phyloP scores from a whole-genome alignment of 176 grass and related monocot genomes.

The Triticum turgidum region DNA sequence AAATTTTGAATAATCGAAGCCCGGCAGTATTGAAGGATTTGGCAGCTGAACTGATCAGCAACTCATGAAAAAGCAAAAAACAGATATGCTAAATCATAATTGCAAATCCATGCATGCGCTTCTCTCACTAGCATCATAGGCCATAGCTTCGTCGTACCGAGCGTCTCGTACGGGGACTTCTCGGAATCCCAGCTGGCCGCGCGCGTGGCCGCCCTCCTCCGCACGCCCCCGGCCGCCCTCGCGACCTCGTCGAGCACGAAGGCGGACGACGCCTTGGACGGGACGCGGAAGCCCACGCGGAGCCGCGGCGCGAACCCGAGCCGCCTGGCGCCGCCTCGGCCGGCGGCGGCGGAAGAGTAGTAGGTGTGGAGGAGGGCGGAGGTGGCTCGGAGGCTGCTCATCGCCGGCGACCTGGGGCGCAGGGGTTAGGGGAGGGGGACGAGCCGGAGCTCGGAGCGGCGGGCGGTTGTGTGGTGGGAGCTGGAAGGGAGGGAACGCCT shows the following conservation, averaged over 20 bases:
- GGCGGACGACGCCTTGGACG: slow-evolving; percentile 40
- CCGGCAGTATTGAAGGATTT: neutral
- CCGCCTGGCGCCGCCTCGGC: slow-evolving; percentile 14
- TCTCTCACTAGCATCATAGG: neutral
- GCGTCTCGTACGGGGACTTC: slow-evolving; percentile 85
- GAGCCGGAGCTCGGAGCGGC: slow-evolving; percentile 8
- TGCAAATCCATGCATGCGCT: slow-evolving; percentile 6
- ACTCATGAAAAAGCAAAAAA: neutral
- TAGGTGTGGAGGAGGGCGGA: slow-evolving; percentile 59
- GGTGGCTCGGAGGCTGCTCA: slow-evolving; percentile 67
- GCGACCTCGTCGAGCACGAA: slow-evolving; percentile 69
- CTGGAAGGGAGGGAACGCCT: slow-evolving; percentile 45
- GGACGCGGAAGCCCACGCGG: slow-evolving; percentile 34
- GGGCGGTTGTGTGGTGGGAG: slow-evolving; percentile 42
- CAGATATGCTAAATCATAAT: neutral
- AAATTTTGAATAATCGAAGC: neutral
- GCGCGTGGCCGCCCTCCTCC: slow-evolving; percentile 71
- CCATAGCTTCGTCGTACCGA: slow-evolving; percentile 50
- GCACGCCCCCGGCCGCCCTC: slow-evolving; percentile 33
- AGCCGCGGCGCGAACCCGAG: slow-evolving; percentile 23
- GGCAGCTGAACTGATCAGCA: neutral
- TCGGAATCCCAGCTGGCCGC: slow-evolving; percentile 87
- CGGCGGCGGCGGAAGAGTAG: slow-evolving; percentile 30
- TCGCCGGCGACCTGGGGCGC: slow-evolving; percentile 34
- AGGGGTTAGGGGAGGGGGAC: slow-evolving; percentile 15